phyloP scores from a whole-genome alignment of 345 rosid genomes.

The Atalantia buxifolia region DNA sequence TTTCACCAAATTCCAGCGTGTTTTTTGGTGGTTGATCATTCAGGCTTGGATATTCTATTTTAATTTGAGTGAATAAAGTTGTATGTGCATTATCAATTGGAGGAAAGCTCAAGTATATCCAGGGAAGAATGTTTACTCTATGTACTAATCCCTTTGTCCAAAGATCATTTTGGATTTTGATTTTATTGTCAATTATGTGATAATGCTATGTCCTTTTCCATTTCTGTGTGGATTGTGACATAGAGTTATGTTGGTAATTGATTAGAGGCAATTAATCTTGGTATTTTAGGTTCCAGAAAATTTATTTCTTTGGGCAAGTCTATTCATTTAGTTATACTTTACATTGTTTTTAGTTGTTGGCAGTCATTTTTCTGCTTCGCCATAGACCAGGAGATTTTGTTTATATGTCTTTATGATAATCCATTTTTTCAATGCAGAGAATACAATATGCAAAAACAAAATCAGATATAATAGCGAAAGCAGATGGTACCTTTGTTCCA shows the following conservation, averaged over 20 bases:
- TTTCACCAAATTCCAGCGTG: neutral
- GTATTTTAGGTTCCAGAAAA: neutral
- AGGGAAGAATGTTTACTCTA: neutral
- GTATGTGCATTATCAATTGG: neutral
- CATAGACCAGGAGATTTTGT: neutral
- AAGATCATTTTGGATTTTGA: neutral
- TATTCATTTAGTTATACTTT: neutral
- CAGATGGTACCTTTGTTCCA: conserved; percentile 97
- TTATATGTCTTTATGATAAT: neutral
- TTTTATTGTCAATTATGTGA: neutral
- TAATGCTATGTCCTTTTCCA: neutral
- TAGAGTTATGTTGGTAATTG: neutral
- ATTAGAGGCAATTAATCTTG: neutral
- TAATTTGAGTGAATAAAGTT: neutral
- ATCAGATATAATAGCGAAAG: conserved; percentile 89
- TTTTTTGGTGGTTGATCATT: neutral
- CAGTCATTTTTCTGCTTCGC: neutral
- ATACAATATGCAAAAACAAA: conserved; percentile 91
- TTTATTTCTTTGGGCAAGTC: neutral
- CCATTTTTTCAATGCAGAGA: conserved; percentile 49
- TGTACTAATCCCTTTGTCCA: neutral
- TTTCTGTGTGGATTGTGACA: neutral
- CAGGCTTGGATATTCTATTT: neutral
- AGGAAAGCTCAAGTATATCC: neutral
- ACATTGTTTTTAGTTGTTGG: neutral